A percentile compares a stretch with the other conserved stretches of the same genome.
These are phyloP conservation scores for Cutaneotrichosporon cavernicola DNA, from an alignment of 1,284 basidiomycete species.

Conservation along the genomic window DNA sequence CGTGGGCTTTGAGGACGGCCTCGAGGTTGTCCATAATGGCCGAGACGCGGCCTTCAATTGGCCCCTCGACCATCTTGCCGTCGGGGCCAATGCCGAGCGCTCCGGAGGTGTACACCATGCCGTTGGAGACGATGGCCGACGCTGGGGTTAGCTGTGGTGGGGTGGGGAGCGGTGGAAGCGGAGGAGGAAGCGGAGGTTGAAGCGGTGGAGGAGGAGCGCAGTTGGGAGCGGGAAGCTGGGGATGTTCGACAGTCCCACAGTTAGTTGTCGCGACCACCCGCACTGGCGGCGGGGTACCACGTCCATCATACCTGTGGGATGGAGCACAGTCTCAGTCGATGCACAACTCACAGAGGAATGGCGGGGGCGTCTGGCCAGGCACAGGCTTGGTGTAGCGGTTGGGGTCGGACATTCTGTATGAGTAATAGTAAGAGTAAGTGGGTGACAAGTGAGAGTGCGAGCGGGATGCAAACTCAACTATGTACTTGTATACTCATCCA, in stretches of 20 bases:
- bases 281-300: too few relatives aligned
- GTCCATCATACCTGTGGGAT: too few relatives aligned
- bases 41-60: slow-evolving; percentile 59
- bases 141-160: slow-evolving; percentile 22
- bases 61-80: slow-evolving; percentile 59
- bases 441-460: too few relatives aligned
- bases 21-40: slow-evolving; percentile 62
- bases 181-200: too few relatives aligned
- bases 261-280: too few relatives aligned
- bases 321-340: too few relatives aligned
- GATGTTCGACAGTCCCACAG: too few relatives aligned
- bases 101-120: slow-evolving; percentile 63
- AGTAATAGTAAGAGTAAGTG: neutral
- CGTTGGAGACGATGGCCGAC: slow-evolving; percentile 54
- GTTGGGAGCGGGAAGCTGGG: too few relatives aligned
- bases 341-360: slow-evolving; percentile 55
- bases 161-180: neutral
- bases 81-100: slow-evolving; percentile 61
- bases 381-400: slow-evolving; percentile 29
- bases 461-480: too few relatives aligned
- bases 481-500: too few relatives aligned
- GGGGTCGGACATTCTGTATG: slow-evolving; percentile 21
- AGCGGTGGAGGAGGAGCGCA: neutral
- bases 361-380: slow-evolving; percentile 49
- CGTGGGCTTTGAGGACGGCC: slow-evolving; percentile 62